Evolutionary conservation across 768 basidiomycete genomes (phyloP), one percentile per base, ranked within the genome.

Genomic region (Tulasnella sp.): DNA sequence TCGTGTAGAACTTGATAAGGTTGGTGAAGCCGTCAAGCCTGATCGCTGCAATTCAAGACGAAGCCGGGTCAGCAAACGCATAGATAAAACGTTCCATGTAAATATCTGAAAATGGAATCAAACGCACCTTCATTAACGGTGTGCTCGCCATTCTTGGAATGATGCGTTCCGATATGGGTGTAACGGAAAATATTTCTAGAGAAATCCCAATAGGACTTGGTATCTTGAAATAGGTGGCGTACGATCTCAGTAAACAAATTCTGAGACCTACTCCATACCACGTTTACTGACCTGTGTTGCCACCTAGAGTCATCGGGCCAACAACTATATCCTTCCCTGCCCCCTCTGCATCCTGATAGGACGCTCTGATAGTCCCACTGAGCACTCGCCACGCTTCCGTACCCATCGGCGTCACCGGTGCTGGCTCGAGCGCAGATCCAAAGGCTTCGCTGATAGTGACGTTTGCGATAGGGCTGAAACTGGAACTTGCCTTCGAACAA

Each of bases 121-220:
- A 38, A 7, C 26, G 66, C 65, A 83, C 84, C 76, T 76, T 88
- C 87, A 60, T 88, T 79, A 24, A 87, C 79, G 2, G 85, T 85
- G 68, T 88, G 87, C 17, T 82, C 70, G 1, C 77, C 76, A 24
- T 68, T 65, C 51, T 70, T 70, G 23, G 21, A 43, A 26, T 60
- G 44, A 29, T 58, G 47, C n/a, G 47, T 48, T 23, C 51, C 62
- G 23, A 60, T 7, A 42, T 64, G 63, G 19, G 30, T 23, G 48
- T 87, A 89, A n/a, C 86, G 80, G 77, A 86, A 87, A 62, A 89
- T 87, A 64, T 86, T 84, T 53, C 59, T 62, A 1, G 70, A 70
- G 17, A 74, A 70, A 32, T 76, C 70, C 81, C 82, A 82, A 66
- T 81, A 82, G 67, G 75, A 76, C 17, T 76, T 73, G 1, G 80